Conservation (phyloP, 1,284 basidiomycete genomes). For the Puccinia polysora region DNA sequence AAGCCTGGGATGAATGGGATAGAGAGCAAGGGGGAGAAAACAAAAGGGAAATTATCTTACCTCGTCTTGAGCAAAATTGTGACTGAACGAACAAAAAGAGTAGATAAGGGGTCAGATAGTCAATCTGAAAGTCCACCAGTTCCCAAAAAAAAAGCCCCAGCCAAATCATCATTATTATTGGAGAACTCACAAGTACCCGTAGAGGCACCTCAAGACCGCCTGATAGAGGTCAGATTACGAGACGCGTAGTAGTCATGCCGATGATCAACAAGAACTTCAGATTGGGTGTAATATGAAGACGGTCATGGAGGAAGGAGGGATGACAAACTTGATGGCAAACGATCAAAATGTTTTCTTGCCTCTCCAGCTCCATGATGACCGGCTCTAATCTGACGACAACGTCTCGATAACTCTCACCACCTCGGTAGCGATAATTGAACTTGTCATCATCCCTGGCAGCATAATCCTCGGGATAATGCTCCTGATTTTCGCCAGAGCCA, state of each 20-base stretch:
- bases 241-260: no score
- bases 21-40: neutral
- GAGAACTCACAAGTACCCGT: slow-evolving; percentile 49
- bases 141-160: no score
- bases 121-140: no score
- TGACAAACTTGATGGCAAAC: slow-evolving; percentile 76
- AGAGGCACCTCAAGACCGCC: slow-evolving; percentile 77
- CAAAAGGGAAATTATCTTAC: slow-evolving; percentile 7
- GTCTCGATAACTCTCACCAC: slow-evolving; percentile 91
- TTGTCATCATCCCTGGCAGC: slow-evolving; percentile 99
- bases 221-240: no score
- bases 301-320: neutral
- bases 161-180: slow-evolving; percentile 4
- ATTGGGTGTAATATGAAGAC: no score
- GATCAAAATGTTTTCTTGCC: slow-evolving; percentile 94
- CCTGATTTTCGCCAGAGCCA: neutral
- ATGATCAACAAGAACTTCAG: no score
- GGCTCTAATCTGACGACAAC: slow-evolving; percentile 88
- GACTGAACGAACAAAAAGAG: no score
- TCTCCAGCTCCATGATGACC: slow-evolving; percentile 97
- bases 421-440: slow-evolving; percentile 81
- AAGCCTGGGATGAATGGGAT: neutral
- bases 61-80: slow-evolving; percentile 83
- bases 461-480: slow-evolving; percentile 76
- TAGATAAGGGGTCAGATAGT: no score